Conservation (phyloP, 495 filamentous ascomycete genomes). For the Podospora fimiseda region DNA sequence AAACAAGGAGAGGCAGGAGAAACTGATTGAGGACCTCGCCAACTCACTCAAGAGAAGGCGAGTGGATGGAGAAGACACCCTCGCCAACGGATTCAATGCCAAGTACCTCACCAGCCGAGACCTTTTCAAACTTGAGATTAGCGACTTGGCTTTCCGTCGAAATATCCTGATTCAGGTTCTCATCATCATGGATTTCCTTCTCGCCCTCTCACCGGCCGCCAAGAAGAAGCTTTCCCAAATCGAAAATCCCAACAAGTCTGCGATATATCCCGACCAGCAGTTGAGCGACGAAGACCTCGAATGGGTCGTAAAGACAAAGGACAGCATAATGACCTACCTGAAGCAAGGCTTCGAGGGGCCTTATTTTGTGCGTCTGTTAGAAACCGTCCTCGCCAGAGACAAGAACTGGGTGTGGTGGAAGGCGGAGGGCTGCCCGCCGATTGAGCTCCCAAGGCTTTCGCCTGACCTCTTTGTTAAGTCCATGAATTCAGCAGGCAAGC, state of each 20-base stretch:
- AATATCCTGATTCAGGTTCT: constrained; percentile 92
- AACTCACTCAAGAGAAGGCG: constrained; percentile 69
- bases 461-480: constrained; percentile 59
- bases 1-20: constrained; percentile 32
- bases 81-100: constrained; percentile 80
- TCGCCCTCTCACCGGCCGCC: constrained; percentile 76
- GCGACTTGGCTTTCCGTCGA: constrained; percentile 85
- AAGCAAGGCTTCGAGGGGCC: constrained; percentile 67
- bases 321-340: constrained; percentile 69
- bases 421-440: constrained; percentile 80
- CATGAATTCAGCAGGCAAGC: constrained; percentile 54
- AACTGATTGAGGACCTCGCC: constrained; percentile 52
- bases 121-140: constrained; percentile 91
- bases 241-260: constrained; percentile 68
- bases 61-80: constrained; percentile 50
- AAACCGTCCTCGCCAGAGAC: constrained; percentile 87
- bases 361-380: constrained; percentile 93
- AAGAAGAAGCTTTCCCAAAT: constrained; percentile 68
- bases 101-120: constrained; percentile 95
- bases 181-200: constrained; percentile 86
- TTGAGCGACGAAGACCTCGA: constrained; percentile 76
- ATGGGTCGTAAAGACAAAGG: constrained; percentile 72
- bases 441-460: constrained; percentile 65
- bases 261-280: constrained; percentile 68
- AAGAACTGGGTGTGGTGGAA: constrained; percentile 99